These are phyloP conservation scores for Ceraceosorus guamensis DNA, from an alignment of 1,284 basidiomycete species.

Conservation along the genomic window DNA sequence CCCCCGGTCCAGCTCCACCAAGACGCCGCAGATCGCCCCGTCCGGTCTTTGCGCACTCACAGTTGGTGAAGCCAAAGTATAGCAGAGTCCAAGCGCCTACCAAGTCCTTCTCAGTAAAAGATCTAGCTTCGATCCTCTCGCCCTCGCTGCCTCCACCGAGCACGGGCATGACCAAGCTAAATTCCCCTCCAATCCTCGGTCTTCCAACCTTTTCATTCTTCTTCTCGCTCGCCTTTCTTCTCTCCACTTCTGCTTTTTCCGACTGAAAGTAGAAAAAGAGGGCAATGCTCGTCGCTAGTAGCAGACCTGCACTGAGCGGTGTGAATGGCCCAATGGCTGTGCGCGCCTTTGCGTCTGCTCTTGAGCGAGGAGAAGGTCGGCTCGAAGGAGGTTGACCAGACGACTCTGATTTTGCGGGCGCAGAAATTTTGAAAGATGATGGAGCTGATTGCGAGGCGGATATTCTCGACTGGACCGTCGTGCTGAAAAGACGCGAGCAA, in stretches of 20 bases:
- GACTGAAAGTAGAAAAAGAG: conserved; percentile 80
- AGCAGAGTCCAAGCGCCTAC: conserved; percentile 71
- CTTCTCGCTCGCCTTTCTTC: conserved; percentile 22
- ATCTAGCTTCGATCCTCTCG: background rate
- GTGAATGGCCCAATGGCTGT: conserved; percentile 61
- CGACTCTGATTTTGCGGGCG: no score
- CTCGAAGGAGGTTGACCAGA: no score
- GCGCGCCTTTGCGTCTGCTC: background rate
- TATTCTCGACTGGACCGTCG: no score
- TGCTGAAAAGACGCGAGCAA: no score
- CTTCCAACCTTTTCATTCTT: conserved; percentile 52
- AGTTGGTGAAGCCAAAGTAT: conserved; percentile 66
- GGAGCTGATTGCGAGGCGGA: no score
- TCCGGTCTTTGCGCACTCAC: conserved; percentile 35
- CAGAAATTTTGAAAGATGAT: no score
- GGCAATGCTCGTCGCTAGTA: conserved; percentile 71
- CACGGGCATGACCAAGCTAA: conserved; percentile 50
- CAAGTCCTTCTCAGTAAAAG: conserved; percentile 71
- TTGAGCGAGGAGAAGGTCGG: background rate
- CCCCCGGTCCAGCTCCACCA: background rate
- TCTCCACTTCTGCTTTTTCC: conserved; percentile 60
- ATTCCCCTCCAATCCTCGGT: conserved; percentile 82
- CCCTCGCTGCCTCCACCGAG: background rate
- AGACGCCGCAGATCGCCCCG: background rate
- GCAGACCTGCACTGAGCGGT: conserved; percentile 70